Percentiles rank a stretch among this genome's conserved stretches.
phyloP scores from a whole-genome alignment of 2,329 filamentous ascomycete genomes.

The Fusarium albosuccineum region DNA sequence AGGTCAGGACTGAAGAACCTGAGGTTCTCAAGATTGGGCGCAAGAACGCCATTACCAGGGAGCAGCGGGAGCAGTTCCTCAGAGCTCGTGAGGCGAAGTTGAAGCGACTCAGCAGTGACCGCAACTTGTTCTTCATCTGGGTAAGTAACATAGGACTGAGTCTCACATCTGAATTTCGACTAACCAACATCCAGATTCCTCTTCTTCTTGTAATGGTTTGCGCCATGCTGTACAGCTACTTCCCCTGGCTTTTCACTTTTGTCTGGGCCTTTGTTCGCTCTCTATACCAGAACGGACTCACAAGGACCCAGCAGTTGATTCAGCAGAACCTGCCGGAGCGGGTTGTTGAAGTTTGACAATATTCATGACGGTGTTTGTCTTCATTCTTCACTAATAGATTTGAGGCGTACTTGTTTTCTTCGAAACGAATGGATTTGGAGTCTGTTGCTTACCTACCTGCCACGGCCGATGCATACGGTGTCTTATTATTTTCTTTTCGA shows the following conservation, averaged over 20 bases:
- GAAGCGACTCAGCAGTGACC: slow-evolving; percentile 73
- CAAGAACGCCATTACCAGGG: slow-evolving; percentile 73
- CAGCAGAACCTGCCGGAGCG: slow-evolving; percentile 44
- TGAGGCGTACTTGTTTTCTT: slow-evolving; percentile 29
- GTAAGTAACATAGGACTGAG: slow-evolving; percentile 56
- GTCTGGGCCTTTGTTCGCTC: slow-evolving; percentile 51
- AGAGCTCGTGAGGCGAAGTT: slow-evolving; percentile 72
- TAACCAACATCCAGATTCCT: slow-evolving; percentile 59
- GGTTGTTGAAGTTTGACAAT: slow-evolving; percentile 45
- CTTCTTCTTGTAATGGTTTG: slow-evolving; percentile 62
- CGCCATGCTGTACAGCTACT: slow-evolving; percentile 64
- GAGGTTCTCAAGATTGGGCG: slow-evolving; percentile 69
- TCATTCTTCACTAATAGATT: slow-evolving; percentile 30
- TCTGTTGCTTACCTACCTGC: slow-evolving; percentile 24
- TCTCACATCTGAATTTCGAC: background rate
- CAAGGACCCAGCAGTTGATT: slow-evolving; percentile 45
- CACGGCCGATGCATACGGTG: slow-evolving; percentile 18
- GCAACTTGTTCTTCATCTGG: slow-evolving; percentile 78
- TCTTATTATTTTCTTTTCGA: background rate
- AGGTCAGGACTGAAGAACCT: slow-evolving; percentile 57
- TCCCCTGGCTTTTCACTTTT: slow-evolving; percentile 61
- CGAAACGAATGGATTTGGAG: slow-evolving; percentile 20
- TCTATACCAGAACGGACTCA: slow-evolving; percentile 48
- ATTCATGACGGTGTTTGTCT: slow-evolving; percentile 35
- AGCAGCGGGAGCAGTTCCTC: slow-evolving; percentile 74